phyloP scores from a whole-genome alignment of 352 stramenopile genomes.

The Phytopythium ostracodes region DNA sequence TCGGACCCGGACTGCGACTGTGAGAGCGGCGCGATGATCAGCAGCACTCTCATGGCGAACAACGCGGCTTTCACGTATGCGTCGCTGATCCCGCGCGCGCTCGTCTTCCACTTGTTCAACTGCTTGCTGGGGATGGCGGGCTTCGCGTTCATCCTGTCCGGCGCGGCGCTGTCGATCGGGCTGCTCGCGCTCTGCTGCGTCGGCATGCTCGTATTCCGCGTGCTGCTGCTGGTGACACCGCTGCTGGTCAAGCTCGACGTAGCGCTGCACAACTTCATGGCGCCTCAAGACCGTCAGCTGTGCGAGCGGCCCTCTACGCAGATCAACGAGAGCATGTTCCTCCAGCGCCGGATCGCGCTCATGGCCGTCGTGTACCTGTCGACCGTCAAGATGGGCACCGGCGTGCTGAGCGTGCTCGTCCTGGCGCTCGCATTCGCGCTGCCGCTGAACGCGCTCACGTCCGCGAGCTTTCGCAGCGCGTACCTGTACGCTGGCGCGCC shows the following conservation, averaged over 20 bases:
- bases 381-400: conserved; percentile 35
- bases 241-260: conserved; percentile 51
- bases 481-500: conserved; percentile 25
- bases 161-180: conserved; percentile 38
- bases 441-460: conserved; percentile 35
- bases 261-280: conserved; percentile 59
- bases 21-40: neutral
- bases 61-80: neutral
- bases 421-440: conserved; percentile 36
- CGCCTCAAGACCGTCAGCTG: conserved; percentile 27
- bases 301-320: conserved; percentile 25
- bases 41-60: neutral
- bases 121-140: conserved; percentile 36
- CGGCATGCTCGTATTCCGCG: conserved; percentile 57
- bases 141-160: conserved; percentile 51
- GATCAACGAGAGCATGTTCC: conserved; percentile 20
- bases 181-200: conserved; percentile 65
- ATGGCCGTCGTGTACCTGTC: conserved; percentile 40
- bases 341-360: conserved; percentile 23
- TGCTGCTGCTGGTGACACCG: conserved; percentile 50
- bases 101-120: conserved; percentile 63
- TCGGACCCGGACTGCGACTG: neutral
- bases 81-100: conserved; percentile 10
- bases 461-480: conserved; percentile 21
- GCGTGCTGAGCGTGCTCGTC: conserved; percentile 29